A percentile compares a stretch with the other conserved stretches of the same genome.
Evolutionary conservation across 1,139 yeast genomes (phyloP).

Genomic region (Pichia terricola): DNA sequence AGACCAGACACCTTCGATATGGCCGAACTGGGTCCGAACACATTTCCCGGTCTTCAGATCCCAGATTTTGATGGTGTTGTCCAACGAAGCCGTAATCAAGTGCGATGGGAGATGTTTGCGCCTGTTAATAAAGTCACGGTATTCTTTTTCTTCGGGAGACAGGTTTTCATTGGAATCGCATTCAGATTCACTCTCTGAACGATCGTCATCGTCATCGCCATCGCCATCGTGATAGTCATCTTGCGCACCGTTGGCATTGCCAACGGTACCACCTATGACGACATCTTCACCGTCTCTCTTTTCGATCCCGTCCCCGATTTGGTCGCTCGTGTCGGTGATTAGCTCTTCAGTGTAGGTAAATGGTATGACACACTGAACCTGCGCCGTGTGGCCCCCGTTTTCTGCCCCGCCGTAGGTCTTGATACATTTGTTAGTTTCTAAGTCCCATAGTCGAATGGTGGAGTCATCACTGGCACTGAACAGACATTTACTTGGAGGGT

Average conservation of each 20-base stretch:
- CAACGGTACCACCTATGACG: neutral
- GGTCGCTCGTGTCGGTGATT: conserved; percentile 30
- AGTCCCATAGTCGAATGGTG: conserved; percentile 92
- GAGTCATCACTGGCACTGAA: conserved; percentile 89
- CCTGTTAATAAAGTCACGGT: conserved; percentile 7
- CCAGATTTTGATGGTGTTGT: conserved; percentile 92
- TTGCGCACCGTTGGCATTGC: neutral
- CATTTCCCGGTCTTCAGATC: conserved; percentile 81
- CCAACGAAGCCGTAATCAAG: conserved; percentile 77
- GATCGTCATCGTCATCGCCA: conserved; percentile 18
- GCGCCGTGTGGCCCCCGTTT: conserved; percentile 68
- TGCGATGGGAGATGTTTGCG: conserved; percentile 56
- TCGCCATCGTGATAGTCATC: conserved; percentile 11
- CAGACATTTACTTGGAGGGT: conserved; percentile 65
- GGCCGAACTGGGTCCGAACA: conserved; percentile 90
- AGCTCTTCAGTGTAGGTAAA: conserved; percentile 51
- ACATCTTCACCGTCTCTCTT: neutral
- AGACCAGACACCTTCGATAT: conserved; percentile 96
- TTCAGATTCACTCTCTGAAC: conserved; percentile 6
- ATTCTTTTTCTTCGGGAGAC: conserved; percentile 3
- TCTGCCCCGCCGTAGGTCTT: conserved; percentile 68
- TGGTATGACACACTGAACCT: conserved; percentile 85
- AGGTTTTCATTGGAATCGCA: conserved; percentile 1
- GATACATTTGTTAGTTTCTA: conserved; percentile 68
- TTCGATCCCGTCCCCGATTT: conserved; percentile 23